A percentile compares a stretch with the other conserved stretches of the same genome.
Conservation (phyloP, 1,284 basidiomycete genomes). For the Cryptococcus sp. region DNA sequence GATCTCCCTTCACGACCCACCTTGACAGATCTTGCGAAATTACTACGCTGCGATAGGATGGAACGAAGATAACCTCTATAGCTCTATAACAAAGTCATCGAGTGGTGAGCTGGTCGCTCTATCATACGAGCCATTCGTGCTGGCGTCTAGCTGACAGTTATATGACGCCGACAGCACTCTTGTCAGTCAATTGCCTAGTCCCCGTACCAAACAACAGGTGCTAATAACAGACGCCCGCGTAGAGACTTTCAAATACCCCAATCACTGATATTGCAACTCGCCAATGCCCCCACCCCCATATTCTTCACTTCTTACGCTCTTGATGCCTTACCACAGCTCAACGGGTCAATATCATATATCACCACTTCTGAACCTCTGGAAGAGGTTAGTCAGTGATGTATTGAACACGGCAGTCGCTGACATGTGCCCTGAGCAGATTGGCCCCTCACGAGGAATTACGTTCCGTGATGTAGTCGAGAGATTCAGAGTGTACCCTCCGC, state of each 20-base stretch:
- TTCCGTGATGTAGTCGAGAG: slow-evolving; percentile 87
- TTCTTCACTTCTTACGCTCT: slow-evolving; percentile 91
- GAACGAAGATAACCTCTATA: slow-evolving; percentile 94
- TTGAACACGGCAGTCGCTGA: background rate
- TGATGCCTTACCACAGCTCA: slow-evolving; percentile 85
- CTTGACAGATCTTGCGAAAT: slow-evolving; percentile 28
- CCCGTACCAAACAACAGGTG: too few relatives aligned
- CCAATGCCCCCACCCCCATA: slow-evolving; percentile 83
- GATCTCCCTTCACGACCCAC: slow-evolving; percentile 1
- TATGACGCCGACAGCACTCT: too few relatives aligned
- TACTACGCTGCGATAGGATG: slow-evolving; percentile 91
- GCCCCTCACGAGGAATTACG: slow-evolving; percentile 68
- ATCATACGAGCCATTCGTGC: background rate
- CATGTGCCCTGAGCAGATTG: slow-evolving; percentile 30
- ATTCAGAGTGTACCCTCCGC: slow-evolving; percentile 76
- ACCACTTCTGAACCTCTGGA: slow-evolving; percentile 81
- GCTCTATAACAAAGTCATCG: slow-evolving; percentile 84
- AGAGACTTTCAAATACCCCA: slow-evolving; percentile 47
- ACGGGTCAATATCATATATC: slow-evolving; percentile 91
- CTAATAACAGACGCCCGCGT: background rate
- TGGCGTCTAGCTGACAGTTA: background rate
- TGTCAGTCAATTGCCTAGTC: too few relatives aligned
- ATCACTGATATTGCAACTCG: slow-evolving; percentile 63
- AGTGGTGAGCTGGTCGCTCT: slow-evolving; percentile 62
- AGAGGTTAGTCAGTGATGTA: slow-evolving; percentile 54